Conservation (phyloP, 2,329 filamentous ascomycete genomes). For the Hypoxylon sp. region DNA sequence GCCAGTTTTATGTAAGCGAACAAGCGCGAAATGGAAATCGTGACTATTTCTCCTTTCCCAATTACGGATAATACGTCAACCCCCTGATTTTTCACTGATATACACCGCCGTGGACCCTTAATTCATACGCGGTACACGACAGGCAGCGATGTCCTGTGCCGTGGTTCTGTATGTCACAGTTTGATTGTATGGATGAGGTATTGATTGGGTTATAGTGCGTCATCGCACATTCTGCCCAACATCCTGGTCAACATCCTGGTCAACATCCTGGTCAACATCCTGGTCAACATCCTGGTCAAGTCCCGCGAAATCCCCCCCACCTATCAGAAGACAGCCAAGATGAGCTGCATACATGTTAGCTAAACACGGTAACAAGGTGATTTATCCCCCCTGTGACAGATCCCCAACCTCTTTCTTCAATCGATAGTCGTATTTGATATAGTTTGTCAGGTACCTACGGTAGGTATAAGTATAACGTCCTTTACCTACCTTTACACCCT, state of each 20-base stretch:
- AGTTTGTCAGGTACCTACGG: not conserved
- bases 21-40: conserved; percentile 12
- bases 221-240: conserved; percentile 21
- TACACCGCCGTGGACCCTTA: not conserved
- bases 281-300: conserved; percentile 18
- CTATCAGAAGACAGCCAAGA: conserved; percentile 32
- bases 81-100: not conserved
- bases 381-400: conserved; percentile 31
- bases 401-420: conserved; percentile 24
- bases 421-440: conserved; percentile 7
- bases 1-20: conserved; percentile 19
- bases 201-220: conserved; percentile 29
- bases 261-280: too few species aligned
- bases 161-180: conserved; percentile 16
- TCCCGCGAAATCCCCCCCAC: conserved; percentile 25
- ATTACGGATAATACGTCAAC: conserved; percentile 3
- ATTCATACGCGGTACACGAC: too few species aligned
- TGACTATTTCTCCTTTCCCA: conserved; percentile 15
- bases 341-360: conserved; percentile 6
- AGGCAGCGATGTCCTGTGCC: conserved; percentile 7
- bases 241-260: conserved; percentile 26
- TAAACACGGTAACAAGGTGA: conserved; percentile 35
- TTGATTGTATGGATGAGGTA: conserved; percentile 5
- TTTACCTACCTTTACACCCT: not conserved
- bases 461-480: conserved; percentile 13